phyloP scores from a whole-genome alignment of 495 filamentous ascomycete species.

The Hyaloscypha variabilis region DNA sequence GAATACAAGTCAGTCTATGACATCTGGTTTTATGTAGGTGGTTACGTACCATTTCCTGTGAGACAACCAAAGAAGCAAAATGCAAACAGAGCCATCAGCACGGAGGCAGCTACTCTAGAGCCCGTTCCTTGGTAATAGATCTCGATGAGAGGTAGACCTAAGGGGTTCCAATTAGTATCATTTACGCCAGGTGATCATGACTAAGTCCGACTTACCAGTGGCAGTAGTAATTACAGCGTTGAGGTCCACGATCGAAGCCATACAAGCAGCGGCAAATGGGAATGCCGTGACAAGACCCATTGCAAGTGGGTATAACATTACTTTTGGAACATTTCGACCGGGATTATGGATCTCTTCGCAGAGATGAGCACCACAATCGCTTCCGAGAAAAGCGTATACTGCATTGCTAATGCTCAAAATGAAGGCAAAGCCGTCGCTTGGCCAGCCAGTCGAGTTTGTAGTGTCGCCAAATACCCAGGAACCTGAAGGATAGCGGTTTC shows the following conservation, averaged over 20 bases:
- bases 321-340: constrained; percentile 36
- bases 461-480: constrained; percentile 2
- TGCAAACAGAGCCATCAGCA: too few species aligned
- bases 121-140: too few species aligned
- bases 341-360: constrained; percentile 37
- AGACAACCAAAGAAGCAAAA: too few species aligned
- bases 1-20: too few species aligned
- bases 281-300: constrained; percentile 42
- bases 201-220: too few species aligned
- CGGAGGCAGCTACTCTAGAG: too few species aligned
- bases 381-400: constrained; percentile 34
- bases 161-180: too few species aligned
- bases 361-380: constrained; percentile 35
- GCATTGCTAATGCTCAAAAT: constrained; percentile 39
- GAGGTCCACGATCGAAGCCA: constrained; percentile 39
- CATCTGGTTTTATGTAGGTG: too few species aligned
- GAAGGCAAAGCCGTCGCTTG: constrained; percentile 38
- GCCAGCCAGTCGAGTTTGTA: constrained; percentile 19
- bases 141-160: too few species aligned
- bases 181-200: too few species aligned
- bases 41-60: too few species aligned
- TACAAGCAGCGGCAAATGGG: constrained; percentile 37
- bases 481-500: too few species aligned
- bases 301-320: constrained; percentile 39
- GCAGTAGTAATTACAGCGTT: constrained; percentile 18